Base-by-base conservation (phyloP, 2,329 filamentous ascomycete genomes). In the Bipolaris gigantea region DNA sequence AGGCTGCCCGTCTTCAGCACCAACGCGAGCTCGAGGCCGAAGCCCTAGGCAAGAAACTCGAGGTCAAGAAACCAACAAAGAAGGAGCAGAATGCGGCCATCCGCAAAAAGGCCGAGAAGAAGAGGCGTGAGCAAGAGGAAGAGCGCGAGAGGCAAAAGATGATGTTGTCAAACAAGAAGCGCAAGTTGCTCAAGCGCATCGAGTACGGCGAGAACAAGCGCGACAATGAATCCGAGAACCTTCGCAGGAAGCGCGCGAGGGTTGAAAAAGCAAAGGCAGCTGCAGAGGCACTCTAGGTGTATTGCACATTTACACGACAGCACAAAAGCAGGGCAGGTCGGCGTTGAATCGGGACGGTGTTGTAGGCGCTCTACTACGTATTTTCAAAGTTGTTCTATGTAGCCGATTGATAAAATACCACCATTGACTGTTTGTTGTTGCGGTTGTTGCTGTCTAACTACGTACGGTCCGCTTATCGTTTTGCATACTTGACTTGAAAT, bases 101-200 rank as follows among this genome's bases (percentile, higher is more conserved):
- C 79, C 88, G 88, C 79, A 87, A 89, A 76, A 76, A 78, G 55
- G 84, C 85, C 33, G 84, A 85, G 56, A 82, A 81, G 72, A 83
- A 85, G 67, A 73, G 77, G 66, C 77, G 77, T 60, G 78, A 83
- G 68, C 89, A 94, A 71, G 87, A 89, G 4, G 94, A 97, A 76
- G 92, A 97, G 67, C 77, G 95, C 54, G 92, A 96, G 76, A 84
- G 93, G 59, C 88, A 90, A 74, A 97, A 96, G 85, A 94, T 95
- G 80, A 99, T 99, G 94, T 87, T 97, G 81, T 90, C 89, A 76
- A 90, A 95, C 76, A 94, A 95, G 85, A 99, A 97, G 86, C 84
- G 94, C 69, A 97, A 97, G 86, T 80, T 97, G 69, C 89, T 93
- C 64, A 94, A 97, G 81, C 94, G 97, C 81, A 99, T 99, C 90